These are phyloP conservation scores for Kwoniella shandongensis DNA, from an alignment of 768 basidiomycete species.

Conservation along the genomic window DNA sequence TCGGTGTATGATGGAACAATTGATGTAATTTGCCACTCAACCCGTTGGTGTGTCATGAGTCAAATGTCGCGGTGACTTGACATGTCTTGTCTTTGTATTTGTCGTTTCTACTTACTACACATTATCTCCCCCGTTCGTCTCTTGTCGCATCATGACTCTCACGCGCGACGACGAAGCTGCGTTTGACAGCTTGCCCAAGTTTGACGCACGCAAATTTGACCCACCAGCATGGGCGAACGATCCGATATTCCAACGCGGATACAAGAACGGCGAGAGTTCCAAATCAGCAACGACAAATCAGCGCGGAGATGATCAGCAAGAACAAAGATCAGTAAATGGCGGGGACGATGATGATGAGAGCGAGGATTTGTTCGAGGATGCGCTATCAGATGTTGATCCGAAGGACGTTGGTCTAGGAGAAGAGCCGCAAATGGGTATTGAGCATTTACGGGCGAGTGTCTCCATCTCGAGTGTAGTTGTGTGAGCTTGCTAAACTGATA, in stretches of 20 bases:
- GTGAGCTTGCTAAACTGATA: not conserved
- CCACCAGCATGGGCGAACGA: slow-evolving; percentile 36
- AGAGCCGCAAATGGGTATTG: not conserved
- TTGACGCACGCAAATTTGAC: slow-evolving; percentile 28
- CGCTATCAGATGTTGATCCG: slow-evolving; percentile 21
- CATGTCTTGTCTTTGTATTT: not conserved
- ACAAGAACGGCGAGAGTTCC: slow-evolving; percentile 15
- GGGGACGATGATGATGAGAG: slow-evolving; percentile 17
- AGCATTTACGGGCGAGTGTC: not conserved
- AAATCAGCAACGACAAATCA: slow-evolving; percentile 3
- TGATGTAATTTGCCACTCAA: no score
- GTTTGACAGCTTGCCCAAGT: slow-evolving; percentile 17
- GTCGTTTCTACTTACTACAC: no score
- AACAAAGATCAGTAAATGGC: no score
- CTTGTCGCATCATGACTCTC: not conserved
- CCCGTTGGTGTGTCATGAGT: no score
- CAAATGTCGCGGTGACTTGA: not conserved
- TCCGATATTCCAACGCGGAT: slow-evolving; percentile 5
- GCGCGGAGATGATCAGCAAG: no score
- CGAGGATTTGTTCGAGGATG: slow-evolving; percentile 34
- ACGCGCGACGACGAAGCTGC: not conserved
- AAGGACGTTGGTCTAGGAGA: slow-evolving; percentile 9
- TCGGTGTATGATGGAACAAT: no score
- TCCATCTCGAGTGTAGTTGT: not conserved
- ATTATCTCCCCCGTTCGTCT: not conserved